A percentile compares a stretch with the other conserved stretches of the same genome.
Conservation (phyloP, 345 rosid species). For the Salix brachista region DNA sequence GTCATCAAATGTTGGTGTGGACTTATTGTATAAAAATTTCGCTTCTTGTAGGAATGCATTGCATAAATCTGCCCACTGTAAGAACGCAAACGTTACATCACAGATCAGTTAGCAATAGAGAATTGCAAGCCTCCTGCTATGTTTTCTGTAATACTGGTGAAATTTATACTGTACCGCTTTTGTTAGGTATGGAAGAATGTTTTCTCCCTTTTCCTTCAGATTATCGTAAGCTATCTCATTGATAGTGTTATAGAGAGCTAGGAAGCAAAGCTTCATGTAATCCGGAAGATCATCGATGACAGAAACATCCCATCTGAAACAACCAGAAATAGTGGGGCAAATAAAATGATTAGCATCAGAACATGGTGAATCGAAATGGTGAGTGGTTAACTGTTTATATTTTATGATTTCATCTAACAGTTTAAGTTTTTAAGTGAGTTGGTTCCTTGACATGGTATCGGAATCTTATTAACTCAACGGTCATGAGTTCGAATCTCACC, state of each 20-base stretch:
- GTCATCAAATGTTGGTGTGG: slow-evolving; percentile 33
- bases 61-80: slow-evolving; percentile 44
- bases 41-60: slow-evolving; percentile 43
- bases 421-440: too few relatives aligned
- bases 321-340: background rate
- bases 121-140: background rate
- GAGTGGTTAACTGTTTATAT: background rate
- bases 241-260: slow-evolving; percentile 21
- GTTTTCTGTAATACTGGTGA: too few relatives aligned
- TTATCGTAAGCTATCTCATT: slow-evolving; percentile 25
- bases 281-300: slow-evolving; percentile 24
- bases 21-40: slow-evolving; percentile 18
- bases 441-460: too few relatives aligned
- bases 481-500: too few relatives aligned
- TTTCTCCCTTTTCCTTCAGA: slow-evolving; percentile 19
- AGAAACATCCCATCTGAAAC: slow-evolving; percentile 27
- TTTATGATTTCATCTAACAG: too few relatives aligned
- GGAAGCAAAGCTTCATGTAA: slow-evolving; percentile 31
- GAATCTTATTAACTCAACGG: too few relatives aligned
- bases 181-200: slow-evolving; percentile 19
- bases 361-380: background rate
- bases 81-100: background rate
- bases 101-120: background rate
- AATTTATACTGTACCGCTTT: slow-evolving; percentile 24
- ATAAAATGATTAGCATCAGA: background rate